A percentile compares a stretch with the other conserved stretches of the same genome.
Evolutionary conservation across 192 early-diverging fungal genomes (phyloP).

Genomic region (Entophlyctis helioformis): DNA sequence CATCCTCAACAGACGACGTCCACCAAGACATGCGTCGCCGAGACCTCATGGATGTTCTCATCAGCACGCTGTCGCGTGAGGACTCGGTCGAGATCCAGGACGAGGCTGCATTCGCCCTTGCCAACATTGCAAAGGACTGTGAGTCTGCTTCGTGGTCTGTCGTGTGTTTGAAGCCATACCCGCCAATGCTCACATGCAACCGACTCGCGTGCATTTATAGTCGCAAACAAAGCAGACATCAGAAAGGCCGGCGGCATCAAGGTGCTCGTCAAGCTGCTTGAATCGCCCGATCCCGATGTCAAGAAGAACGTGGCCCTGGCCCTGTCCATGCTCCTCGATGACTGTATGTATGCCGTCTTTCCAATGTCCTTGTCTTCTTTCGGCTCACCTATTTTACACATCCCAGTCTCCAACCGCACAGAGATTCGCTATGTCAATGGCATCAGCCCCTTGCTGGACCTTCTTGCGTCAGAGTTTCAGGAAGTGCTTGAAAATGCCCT

Average conservation of each 20-base stretch:
- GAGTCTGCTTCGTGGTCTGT: constrained; percentile 1
- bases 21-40: constrained; percentile 29
- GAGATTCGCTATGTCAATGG: constrained; percentile 38
- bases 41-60: constrained; percentile 27
- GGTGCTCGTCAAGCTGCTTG: constrained; percentile 35
- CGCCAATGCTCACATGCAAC: not conserved
- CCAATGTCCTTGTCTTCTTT: too few species aligned
- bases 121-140: constrained; percentile 43
- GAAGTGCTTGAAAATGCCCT: constrained; percentile 40
- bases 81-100: constrained; percentile 39
- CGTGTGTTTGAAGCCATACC: too few species aligned
- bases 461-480: constrained; percentile 29
- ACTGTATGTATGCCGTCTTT: constrained; percentile 26
- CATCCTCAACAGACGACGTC: constrained; percentile 19
- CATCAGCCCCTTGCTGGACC: constrained; percentile 25
- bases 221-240: constrained; percentile 41
- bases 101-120: constrained; percentile 38
- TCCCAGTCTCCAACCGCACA: constrained; percentile 25
- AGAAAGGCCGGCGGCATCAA: constrained; percentile 36
- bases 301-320: constrained; percentile 38
- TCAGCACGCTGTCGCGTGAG: constrained; percentile 18
- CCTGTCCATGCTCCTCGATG: constrained; percentile 28
- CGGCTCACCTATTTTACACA: too few species aligned
- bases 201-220: constrained; percentile 1
- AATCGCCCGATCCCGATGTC: constrained; percentile 40